phyloP scores from a whole-genome alignment of 805 yeast genomes.

The Candida sonorensis region DNA sequence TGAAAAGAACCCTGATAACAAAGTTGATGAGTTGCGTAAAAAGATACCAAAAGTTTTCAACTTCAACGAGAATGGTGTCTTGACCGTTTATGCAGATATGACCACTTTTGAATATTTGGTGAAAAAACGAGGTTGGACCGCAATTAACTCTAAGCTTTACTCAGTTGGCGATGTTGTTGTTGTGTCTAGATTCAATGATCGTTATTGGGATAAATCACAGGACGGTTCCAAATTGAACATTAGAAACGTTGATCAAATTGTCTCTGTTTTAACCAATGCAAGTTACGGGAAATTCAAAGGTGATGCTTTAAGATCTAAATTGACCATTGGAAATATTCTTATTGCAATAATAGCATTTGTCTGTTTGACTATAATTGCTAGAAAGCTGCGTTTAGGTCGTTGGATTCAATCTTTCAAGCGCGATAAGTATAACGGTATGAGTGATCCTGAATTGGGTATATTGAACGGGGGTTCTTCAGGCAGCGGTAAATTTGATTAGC shows the following conservation, averaged over 20 bases:
- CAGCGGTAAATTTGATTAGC: conserved; percentile 2
- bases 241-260: conserved; percentile 4
- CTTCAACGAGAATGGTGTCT: conserved; percentile 29
- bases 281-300: conserved; percentile 6
- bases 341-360: too few relatives aligned
- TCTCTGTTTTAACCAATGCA: conserved; percentile 8
- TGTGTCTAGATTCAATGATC: conserved; percentile 31
- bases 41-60: conserved; percentile 37
- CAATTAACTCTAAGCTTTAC: conserved; percentile 26
- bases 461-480: not conserved
- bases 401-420: too few relatives aligned
- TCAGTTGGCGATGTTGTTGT: conserved; percentile 52
- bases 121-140: conserved; percentile 30
- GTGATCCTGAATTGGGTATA: conserved; percentile 2
- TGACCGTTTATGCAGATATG: conserved; percentile 44
- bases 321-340: conserved; percentile 2
- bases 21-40: conserved; percentile 44
- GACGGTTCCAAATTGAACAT: conserved; percentile 8
- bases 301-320: conserved; percentile 4
- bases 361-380: too few relatives aligned
- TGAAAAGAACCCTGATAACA: conserved; percentile 35
- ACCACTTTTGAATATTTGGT: conserved; percentile 18
- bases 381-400: too few relatives aligned
- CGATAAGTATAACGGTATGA: not conserved
- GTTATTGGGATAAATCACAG: conserved; percentile 16